These are phyloP conservation scores for Phytophthora uliginosa DNA, from an alignment of 352 stramenopile species.

Conservation along the genomic window DNA sequence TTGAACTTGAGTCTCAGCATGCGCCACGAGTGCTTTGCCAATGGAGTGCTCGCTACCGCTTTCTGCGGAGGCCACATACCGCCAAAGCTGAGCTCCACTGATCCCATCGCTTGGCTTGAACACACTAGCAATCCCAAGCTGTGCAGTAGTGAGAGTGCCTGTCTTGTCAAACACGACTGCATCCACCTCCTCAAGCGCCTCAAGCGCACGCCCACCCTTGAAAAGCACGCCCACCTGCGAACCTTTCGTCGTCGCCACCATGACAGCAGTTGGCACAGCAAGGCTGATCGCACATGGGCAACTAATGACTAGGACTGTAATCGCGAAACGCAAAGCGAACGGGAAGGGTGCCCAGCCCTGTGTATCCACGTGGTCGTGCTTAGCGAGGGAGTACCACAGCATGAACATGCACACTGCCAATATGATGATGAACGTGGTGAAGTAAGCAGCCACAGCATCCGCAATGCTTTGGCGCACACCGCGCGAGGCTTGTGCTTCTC, in stretches of 20 bases:
- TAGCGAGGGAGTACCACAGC: slow-evolving; percentile 78
- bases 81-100: slow-evolving; percentile 43
- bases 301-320: slow-evolving; percentile 85
- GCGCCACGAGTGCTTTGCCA: slow-evolving; percentile 58
- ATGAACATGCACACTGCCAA: slow-evolving; percentile 70
- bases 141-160: slow-evolving; percentile 75
- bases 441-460: slow-evolving; percentile 73
- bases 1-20: slow-evolving; percentile 47
- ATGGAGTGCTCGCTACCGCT: slow-evolving; percentile 76
- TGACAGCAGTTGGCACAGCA: slow-evolving; percentile 78
- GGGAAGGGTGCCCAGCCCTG: slow-evolving; percentile 67
- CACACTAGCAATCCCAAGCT: slow-evolving; percentile 48
- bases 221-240: slow-evolving; percentile 86
- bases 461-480: slow-evolving; percentile 72
- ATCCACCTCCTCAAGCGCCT: slow-evolving; percentile 74
- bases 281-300: slow-evolving; percentile 84
- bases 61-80: slow-evolving; percentile 59
- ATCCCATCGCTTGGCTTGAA: slow-evolving; percentile 23
- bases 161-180: slow-evolving; percentile 90
- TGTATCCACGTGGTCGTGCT: slow-evolving; percentile 47
- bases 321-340: slow-evolving; percentile 83
- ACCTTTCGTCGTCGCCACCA: slow-evolving; percentile 84
- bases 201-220: slow-evolving; percentile 77
- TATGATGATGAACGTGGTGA: slow-evolving; percentile 82
- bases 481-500: slow-evolving; percentile 78